Conservation (phyloP, 371 early-diverging fungal species). For the Mortierella sp. region DNA sequence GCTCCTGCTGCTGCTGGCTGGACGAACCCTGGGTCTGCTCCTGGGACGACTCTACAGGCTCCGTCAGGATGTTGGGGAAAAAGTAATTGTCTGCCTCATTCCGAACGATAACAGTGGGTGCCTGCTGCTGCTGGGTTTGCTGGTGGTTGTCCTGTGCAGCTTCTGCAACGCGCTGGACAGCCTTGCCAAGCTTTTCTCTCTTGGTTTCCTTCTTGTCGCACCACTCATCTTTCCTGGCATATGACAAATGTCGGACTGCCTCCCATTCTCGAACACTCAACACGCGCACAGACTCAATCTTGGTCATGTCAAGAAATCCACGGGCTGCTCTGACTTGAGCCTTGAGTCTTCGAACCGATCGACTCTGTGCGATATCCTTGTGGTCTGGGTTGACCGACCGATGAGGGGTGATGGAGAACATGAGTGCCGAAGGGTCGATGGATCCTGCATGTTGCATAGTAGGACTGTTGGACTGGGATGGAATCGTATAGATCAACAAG, state of each 20-base stretch:
- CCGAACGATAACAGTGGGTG: conserved; percentile 10
- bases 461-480: conserved; percentile 39
- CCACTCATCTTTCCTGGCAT: conserved; percentile 13
- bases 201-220: neutral
- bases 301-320: conserved; percentile 65
- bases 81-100: conserved; percentile 42
- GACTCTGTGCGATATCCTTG: conserved; percentile 39
- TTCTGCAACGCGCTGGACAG: conserved; percentile 10
- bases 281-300: conserved; percentile 45
- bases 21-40: neutral
- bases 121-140: neutral
- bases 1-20: neutral
- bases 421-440: conserved; percentile 33
- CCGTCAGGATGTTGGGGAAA: conserved; percentile 16
- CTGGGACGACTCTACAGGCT: conserved; percentile 1
- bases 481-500: conserved; percentile 57
- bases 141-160: conserved; percentile 6
- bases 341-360: conserved; percentile 59
- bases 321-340: conserved; percentile 56
- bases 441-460: conserved; percentile 31
- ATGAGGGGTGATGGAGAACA: conserved; percentile 52
- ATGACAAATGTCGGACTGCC: conserved; percentile 16
- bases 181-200: conserved; percentile 13
- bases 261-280: conserved; percentile 40
- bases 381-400: conserved; percentile 43